phyloP scores from a whole-genome alignment of 495 filamentous ascomycete species.

The Podospora comata region DNA sequence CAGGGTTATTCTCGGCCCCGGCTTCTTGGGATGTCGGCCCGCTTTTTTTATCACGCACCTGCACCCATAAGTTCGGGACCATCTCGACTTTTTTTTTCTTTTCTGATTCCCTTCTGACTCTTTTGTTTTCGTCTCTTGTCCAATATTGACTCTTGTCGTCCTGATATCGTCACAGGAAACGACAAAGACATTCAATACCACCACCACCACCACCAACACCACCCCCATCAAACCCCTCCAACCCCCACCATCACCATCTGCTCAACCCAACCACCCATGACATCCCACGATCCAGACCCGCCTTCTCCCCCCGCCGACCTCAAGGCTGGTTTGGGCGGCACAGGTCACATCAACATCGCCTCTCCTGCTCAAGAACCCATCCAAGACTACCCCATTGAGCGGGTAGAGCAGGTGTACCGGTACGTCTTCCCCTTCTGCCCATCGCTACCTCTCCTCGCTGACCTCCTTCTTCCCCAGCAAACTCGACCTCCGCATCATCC shows the following conservation, averaged over 20 bases:
- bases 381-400: conserved; percentile 48
- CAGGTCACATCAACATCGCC: neutral
- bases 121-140: neutral
- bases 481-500: conserved; percentile 79
- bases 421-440: conserved; percentile 30
- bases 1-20: conserved; percentile 3
- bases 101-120: neutral
- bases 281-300: conserved; percentile 17
- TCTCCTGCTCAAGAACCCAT: conserved; percentile 9
- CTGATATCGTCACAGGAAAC: conserved; percentile 16
- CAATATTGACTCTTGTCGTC: neutral
- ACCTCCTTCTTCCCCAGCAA: conserved; percentile 47
- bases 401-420: conserved; percentile 63
- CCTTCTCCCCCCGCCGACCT: conserved; percentile 24
- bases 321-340: conserved; percentile 16
- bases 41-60: conserved; percentile 11
- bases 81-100: neutral
- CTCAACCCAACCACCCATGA: conserved; percentile 37
- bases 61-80: neutral
- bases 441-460: neutral
- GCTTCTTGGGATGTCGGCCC: conserved; percentile 2
- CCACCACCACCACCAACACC: conserved; percentile 30
- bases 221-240: conserved; percentile 50
- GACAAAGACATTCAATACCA: conserved; percentile 27
- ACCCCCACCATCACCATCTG: conserved; percentile 24